Conservation (phyloP, 2,329 filamentous ascomycete genomes). For the Blumeria graminis region DNA sequence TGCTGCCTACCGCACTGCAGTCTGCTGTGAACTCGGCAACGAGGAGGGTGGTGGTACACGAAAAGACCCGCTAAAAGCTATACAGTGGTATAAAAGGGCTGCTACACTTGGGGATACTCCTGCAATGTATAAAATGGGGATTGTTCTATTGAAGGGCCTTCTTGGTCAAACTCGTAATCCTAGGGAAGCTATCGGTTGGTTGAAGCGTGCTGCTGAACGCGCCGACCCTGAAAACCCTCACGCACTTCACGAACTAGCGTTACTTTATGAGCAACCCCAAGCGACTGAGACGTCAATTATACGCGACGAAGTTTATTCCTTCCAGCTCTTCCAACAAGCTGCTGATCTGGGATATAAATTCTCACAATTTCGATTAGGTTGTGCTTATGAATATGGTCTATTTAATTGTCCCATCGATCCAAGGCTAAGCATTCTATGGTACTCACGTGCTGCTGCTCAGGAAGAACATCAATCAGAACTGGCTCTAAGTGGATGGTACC, state of each 20-base stretch:
- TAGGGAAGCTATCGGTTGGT: conserved; percentile 70
- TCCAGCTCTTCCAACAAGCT: conserved; percentile 62
- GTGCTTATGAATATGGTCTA: conserved; percentile 71
- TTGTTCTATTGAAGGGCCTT: conserved; percentile 81
- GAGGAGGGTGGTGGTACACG: conserved; percentile 87
- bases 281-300: conserved; percentile 43
- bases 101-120: conserved; percentile 74
- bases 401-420: conserved; percentile 67
- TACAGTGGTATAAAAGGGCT: conserved; percentile 94
- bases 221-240: conserved; percentile 84
- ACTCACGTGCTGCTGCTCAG: conserved; percentile 71
- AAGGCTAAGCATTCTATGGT: conserved; percentile 75
- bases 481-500: conserved; percentile 72
- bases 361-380: conserved; percentile 72
- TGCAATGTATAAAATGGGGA: conserved; percentile 96
- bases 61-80: conserved; percentile 75
- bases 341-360: conserved; percentile 85
- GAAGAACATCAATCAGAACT: conserved; percentile 86
- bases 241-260: conserved; percentile 67
- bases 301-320: conserved; percentile 59
- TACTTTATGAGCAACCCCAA: conserved; percentile 30
- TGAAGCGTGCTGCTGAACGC: conserved; percentile 75
- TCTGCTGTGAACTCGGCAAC: conserved; percentile 89
- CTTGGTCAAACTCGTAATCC: conserved; percentile 69
- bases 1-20: conserved; percentile 79